Conservation (phyloP, 306 rosid genomes). For the Myrica gale region DNA sequence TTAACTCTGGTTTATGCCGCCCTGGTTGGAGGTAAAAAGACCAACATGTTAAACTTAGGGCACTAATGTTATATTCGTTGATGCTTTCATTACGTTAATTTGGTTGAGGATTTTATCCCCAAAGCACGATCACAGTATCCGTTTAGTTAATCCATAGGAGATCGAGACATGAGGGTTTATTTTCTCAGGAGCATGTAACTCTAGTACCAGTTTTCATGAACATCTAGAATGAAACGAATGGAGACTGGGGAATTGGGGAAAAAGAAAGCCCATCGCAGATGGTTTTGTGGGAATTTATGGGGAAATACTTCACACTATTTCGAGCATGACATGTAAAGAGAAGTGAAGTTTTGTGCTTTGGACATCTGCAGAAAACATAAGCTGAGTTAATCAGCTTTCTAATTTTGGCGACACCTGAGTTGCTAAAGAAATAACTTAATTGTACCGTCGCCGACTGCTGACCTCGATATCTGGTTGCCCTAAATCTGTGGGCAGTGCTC, state of each 20-base stretch:
- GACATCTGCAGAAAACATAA: background rate
- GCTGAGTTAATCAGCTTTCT: constrained; percentile 1
- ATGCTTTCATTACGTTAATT: background rate
- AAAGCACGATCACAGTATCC: background rate
- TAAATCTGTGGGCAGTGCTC: background rate
- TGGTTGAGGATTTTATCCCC: background rate
- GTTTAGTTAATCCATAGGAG: background rate
- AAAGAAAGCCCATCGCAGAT: background rate
- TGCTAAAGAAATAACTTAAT: background rate
- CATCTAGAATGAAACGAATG: background rate
- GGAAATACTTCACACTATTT: background rate
- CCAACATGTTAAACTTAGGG: too few species aligned
- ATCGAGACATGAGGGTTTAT: too few species aligned
- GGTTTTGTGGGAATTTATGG: background rate
- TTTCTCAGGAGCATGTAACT: too few species aligned
- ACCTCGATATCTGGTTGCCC: background rate
- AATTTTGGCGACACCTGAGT: background rate
- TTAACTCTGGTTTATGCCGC: constrained; percentile 88
- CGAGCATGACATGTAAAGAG: background rate
- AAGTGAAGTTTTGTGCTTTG: background rate
- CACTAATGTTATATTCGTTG: too few species aligned
- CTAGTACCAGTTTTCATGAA: too few species aligned
- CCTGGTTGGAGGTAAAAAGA: constrained; percentile 73
- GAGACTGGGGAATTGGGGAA: background rate
- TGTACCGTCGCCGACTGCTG: background rate